These are phyloP conservation scores for Phyllosticta citribraziliensis DNA, from an alignment of 2,329 filamentous ascomycete species.

Conservation along the genomic window DNA sequence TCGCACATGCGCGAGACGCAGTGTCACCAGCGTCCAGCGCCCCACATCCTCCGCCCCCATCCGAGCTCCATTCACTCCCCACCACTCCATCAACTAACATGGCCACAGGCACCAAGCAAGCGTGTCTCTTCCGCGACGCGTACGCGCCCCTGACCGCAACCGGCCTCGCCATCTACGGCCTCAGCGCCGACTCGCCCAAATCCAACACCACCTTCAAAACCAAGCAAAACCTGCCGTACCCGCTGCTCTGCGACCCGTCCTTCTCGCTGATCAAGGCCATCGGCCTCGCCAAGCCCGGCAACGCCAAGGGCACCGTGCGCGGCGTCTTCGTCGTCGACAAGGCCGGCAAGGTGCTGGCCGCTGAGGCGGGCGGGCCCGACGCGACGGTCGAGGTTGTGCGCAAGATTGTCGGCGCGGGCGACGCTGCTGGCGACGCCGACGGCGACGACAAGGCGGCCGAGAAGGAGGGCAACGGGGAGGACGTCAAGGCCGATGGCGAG, in stretches of 20 bases:
- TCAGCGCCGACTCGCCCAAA: slow-evolving; percentile 80
- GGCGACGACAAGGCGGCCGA: neutral
- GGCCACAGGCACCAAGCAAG: slow-evolving; percentile 77
- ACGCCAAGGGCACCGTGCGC: slow-evolving; percentile 65
- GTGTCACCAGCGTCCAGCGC: neutral
- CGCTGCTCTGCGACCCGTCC: slow-evolving; percentile 73
- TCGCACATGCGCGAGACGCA: neutral
- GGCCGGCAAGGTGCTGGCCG: slow-evolving; percentile 66
- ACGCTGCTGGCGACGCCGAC: neutral
- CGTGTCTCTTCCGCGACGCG: slow-evolving; percentile 82
- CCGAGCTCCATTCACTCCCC: neutral
- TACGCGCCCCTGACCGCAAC: slow-evolving; percentile 65
- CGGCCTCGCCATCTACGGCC: slow-evolving; percentile 79
- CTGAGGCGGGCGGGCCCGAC: slow-evolving; percentile 65
- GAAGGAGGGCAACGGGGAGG: neutral
- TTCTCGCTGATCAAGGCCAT: slow-evolving; percentile 71
- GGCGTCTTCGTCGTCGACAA: slow-evolving; percentile 86
- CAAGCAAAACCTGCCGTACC: slow-evolving; percentile 82
- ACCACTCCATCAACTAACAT: neutral
- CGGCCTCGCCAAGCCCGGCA: slow-evolving; percentile 67
- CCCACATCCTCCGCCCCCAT: neutral
- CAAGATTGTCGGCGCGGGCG: slow-evolving; percentile 43
- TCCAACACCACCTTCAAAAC: slow-evolving; percentile 87
- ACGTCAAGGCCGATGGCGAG: neutral
- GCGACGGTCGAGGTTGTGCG: slow-evolving; percentile 69